These are phyloP conservation scores for Microcyclospora pomicola DNA, from an alignment of 2,329 filamentous ascomycete species.

Conservation along the genomic window DNA sequence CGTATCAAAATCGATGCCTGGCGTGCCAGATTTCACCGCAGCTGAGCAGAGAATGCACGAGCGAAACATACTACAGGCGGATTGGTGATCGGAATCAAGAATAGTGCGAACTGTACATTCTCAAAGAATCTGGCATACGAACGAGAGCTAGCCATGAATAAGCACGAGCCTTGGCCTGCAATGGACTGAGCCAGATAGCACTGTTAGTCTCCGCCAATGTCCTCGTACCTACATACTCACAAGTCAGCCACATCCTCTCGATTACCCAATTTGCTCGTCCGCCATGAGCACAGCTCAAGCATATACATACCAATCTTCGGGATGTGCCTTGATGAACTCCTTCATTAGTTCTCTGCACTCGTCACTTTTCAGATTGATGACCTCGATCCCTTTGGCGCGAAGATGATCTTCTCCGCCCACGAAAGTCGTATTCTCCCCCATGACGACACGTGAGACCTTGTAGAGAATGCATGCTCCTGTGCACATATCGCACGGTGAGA, in stretches of 20 bases:
- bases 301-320: slow-evolving; percentile 44
- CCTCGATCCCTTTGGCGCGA: slow-evolving; percentile 52
- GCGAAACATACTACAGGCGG: slow-evolving; percentile 21
- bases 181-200: too few relatives aligned
- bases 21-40: slow-evolving; percentile 8
- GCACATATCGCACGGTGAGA: slow-evolving; percentile 72
- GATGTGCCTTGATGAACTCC: slow-evolving; percentile 57
- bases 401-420: slow-evolving; percentile 60
- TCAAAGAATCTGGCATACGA: too few relatives aligned
- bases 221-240: slow-evolving; percentile 22
- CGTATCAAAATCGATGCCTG: slow-evolving; percentile 12
- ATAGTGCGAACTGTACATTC: too few relatives aligned
- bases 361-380: slow-evolving; percentile 53
- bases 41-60: slow-evolving; percentile 24
- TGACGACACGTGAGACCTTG: slow-evolving; percentile 58
- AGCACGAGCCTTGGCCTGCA: too few relatives aligned
- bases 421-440: slow-evolving; percentile 66
- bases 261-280: too few relatives aligned
- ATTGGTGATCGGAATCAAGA: slow-evolving; percentile 15
- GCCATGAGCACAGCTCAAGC: too few relatives aligned
- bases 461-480: slow-evolving; percentile 66
- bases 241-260: slow-evolving; percentile 8
- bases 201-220: slow-evolving; percentile 18
- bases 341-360: slow-evolving; percentile 57
- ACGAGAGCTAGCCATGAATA: too few relatives aligned